Percentiles rank a stretch among this genome's conserved stretches.
Evolutionary conservation across 140 eudicot genomes (phyloP).

Genomic region (Flaveria floridana): DNA sequence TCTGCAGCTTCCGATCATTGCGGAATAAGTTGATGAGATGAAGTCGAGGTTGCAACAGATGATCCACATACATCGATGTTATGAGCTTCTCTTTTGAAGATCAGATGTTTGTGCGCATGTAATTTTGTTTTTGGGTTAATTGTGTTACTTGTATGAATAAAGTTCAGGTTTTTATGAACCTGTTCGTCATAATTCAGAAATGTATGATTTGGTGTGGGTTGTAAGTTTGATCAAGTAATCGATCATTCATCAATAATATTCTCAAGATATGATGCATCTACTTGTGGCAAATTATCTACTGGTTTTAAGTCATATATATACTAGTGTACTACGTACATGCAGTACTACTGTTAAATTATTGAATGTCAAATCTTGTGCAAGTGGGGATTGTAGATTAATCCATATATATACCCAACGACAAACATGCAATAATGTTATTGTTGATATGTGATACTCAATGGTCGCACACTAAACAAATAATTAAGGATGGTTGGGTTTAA

Average conservation of each 20-base stretch:
- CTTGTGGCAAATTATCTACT: not conserved
- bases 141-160: not conserved
- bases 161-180: not conserved
- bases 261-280: not conserved
- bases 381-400: too few species aligned
- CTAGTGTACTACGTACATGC: too few species aligned
- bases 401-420: too few species aligned
- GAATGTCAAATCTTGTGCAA: too few species aligned
- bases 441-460: too few species aligned
- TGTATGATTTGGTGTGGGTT: not conserved
- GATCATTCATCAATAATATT: not conserved
- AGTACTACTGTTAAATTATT: too few species aligned
- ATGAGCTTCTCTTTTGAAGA: not conserved
- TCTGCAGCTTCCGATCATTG: slow-evolving; percentile 15
- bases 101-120: not conserved
- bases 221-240: not conserved
- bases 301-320: too few species aligned
- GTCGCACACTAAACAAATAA: too few species aligned
- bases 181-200: not conserved
- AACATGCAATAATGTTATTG: too few species aligned
- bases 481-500: too few species aligned
- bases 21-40: not conserved
- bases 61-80: not conserved
- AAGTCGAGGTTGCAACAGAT: not conserved
- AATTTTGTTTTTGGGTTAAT: too few species aligned